These are phyloP conservation scores for Boletus rubroflammeus DNA, from an alignment of 768 basidiomycete genomes.

Conservation along the genomic window DNA sequence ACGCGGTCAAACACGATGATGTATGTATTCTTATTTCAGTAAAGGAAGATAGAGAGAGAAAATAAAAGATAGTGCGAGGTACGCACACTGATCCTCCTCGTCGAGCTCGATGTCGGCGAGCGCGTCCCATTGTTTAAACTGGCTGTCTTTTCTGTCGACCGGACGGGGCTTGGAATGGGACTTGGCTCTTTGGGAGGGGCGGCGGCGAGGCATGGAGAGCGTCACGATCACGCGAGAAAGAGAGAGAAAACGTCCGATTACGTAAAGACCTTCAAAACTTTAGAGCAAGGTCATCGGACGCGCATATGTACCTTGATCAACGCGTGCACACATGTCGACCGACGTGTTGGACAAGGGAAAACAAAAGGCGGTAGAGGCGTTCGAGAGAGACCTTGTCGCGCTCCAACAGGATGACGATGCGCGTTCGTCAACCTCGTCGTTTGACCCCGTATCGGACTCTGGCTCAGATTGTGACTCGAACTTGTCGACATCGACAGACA, in stretches of 20 bases:
- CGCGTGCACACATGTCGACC: conserved; percentile 1
- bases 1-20: background rate
- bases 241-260: conserved; percentile 8
- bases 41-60: too few relatives aligned
- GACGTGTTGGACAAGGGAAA: conserved; percentile 5
- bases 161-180: conserved; percentile 40
- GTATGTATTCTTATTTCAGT: background rate
- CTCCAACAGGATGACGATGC: conserved; percentile 1
- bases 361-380: background rate
- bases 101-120: conserved; percentile 68
- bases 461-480: conserved; percentile 24
- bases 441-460: background rate
- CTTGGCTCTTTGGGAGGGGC: conserved; percentile 35
- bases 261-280: conserved; percentile 6
- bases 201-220: conserved; percentile 46
- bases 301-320: too few relatives aligned
- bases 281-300: too few relatives aligned
- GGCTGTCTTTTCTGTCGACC: conserved; percentile 48
- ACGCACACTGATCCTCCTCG: conserved; percentile 76
- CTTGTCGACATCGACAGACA: conserved; percentile 35
- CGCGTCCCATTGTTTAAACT: conserved; percentile 65
- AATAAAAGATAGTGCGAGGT: too few relatives aligned
- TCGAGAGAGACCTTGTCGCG: background rate
- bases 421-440: background rate
- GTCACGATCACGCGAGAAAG: background rate